Conservation (phyloP, 371 early-diverging fungal species). For the Mortierella polycephala region DNA sequence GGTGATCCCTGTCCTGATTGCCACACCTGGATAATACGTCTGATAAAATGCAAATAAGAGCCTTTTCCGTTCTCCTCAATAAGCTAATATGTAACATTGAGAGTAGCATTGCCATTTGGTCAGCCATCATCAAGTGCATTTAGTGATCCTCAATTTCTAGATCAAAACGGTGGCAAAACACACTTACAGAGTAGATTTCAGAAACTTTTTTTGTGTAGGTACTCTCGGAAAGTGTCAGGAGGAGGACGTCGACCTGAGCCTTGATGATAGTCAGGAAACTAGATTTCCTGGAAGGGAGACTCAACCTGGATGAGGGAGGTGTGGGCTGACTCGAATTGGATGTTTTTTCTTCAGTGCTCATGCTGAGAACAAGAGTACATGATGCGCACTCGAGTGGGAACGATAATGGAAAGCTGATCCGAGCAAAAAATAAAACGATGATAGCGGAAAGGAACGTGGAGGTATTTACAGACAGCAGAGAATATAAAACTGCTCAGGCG, state of each 20-base stretch:
- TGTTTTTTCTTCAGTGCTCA: constrained; percentile 56
- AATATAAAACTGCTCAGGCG: no score
- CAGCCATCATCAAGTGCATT: no score
- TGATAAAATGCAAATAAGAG: constrained; percentile 66
- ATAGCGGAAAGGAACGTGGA: constrained; percentile 2
- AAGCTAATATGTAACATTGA: constrained; percentile 46
- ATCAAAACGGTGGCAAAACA: not conserved
- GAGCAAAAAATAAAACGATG: constrained; percentile 5
- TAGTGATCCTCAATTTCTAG: no score
- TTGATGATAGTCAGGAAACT: constrained; percentile 70
- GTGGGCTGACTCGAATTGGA: constrained; percentile 46
- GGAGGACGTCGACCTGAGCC: constrained; percentile 69
- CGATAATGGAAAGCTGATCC: not conserved
- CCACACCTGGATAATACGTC: constrained; percentile 61
- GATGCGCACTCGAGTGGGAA: constrained; percentile 43
- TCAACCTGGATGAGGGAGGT: constrained; percentile 51
- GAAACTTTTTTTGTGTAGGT: constrained; percentile 61
- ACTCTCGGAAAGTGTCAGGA: constrained; percentile 64
- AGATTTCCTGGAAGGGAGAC: constrained; percentile 53
- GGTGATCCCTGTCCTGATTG: constrained; percentile 40
- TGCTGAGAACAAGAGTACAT: constrained; percentile 51
- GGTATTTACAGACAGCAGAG: no score
- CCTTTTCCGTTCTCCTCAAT: constrained; percentile 68
- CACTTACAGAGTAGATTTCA: constrained; percentile 66
- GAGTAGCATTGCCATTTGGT: no score